Evolutionary conservation across 306 rosid genomes (phyloP).

Genomic region (Cicer cuneatum): DNA sequence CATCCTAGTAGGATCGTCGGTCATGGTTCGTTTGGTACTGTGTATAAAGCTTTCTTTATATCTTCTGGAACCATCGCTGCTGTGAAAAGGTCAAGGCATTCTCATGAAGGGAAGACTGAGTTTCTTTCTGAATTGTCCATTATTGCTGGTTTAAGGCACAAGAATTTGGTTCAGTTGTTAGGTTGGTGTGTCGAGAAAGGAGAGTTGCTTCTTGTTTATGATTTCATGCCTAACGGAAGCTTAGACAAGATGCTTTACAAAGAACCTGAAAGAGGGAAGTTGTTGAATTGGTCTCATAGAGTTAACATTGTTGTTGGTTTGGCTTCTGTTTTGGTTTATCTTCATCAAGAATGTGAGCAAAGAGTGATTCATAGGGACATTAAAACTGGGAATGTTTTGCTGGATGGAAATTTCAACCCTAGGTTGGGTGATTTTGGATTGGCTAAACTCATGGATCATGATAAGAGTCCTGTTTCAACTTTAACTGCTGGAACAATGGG

Average conservation of each 20-base stretch:
- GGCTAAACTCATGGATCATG: constrained; percentile 92
- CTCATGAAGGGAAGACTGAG: constrained; percentile 44
- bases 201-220: constrained; percentile 31
- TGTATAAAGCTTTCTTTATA: constrained; percentile 66
- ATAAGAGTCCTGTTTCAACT: constrained; percentile 80
- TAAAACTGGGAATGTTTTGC: constrained; percentile 71
- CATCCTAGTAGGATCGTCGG: constrained; percentile 72
- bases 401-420: constrained; percentile 62
- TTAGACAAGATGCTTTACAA: constrained; percentile 54
- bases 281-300: constrained; percentile 66
- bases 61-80: constrained; percentile 57
- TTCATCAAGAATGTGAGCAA: constrained; percentile 86
- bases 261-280: constrained; percentile 43
- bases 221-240: constrained; percentile 39
- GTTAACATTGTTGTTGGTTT: constrained; percentile 68
- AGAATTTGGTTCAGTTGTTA: constrained; percentile 30
- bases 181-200: constrained; percentile 39
- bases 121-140: constrained; percentile 38
- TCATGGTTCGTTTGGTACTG: constrained; percentile 80
- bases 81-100: constrained; percentile 43
- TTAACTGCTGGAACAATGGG: constrained; percentile 87
- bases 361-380: constrained; percentile 78
- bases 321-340: constrained; percentile 73
- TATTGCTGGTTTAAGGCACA: constrained; percentile 37
- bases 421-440: constrained; percentile 81